These are phyloP conservation scores for Meredithiella fracta DNA, from an alignment of 2,329 filamentous ascomycete species.

Conservation along the genomic window DNA sequence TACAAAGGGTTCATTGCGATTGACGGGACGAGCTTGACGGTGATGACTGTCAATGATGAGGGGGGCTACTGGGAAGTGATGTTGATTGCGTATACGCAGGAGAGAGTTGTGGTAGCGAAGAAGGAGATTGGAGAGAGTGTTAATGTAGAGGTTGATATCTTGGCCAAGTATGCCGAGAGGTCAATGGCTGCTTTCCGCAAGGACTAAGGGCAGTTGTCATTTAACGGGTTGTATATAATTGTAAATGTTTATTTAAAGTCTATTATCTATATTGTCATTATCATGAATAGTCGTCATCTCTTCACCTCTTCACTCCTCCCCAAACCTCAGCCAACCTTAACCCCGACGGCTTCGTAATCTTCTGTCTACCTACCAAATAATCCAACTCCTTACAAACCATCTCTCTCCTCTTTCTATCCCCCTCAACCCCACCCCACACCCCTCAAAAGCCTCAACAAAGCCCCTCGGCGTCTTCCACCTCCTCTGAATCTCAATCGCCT, in stretches of 20 bases:
- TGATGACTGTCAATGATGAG: slow-evolving; percentile 69
- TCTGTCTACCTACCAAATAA: slow-evolving; percentile 48
- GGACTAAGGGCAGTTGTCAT: not conserved
- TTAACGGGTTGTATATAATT: not conserved
- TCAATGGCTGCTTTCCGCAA: slow-evolving; percentile 55
- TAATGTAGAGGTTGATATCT: slow-evolving; percentile 86
- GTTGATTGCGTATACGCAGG: slow-evolving; percentile 93
- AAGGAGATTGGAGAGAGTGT: slow-evolving; percentile 70
- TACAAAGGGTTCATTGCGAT: slow-evolving; percentile 93
- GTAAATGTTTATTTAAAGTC: not conserved
- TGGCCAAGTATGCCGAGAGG: slow-evolving; percentile 77
- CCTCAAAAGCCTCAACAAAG: slow-evolving; percentile 53
- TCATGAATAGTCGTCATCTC: slow-evolving; percentile 15
- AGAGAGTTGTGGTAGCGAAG: slow-evolving; percentile 64
- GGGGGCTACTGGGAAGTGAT: slow-evolving; percentile 88
- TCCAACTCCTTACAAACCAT: slow-evolving; percentile 43
- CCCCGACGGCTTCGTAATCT: slow-evolving; percentile 48
- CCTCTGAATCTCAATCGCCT: slow-evolving; percentile 63
- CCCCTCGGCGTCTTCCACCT: slow-evolving; percentile 59
- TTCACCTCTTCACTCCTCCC: slow-evolving; percentile 26
- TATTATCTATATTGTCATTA: slow-evolving; percentile 5
- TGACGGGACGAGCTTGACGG: slow-evolving; percentile 84
- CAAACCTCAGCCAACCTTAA: slow-evolving; percentile 57
- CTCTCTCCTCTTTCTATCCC: slow-evolving; percentile 36
- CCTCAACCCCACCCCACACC: slow-evolving; percentile 27